These are phyloP conservation scores for Pharus latifolius DNA, from an alignment of 176 grass and related monocot genomes.

Conservation along the genomic window DNA sequence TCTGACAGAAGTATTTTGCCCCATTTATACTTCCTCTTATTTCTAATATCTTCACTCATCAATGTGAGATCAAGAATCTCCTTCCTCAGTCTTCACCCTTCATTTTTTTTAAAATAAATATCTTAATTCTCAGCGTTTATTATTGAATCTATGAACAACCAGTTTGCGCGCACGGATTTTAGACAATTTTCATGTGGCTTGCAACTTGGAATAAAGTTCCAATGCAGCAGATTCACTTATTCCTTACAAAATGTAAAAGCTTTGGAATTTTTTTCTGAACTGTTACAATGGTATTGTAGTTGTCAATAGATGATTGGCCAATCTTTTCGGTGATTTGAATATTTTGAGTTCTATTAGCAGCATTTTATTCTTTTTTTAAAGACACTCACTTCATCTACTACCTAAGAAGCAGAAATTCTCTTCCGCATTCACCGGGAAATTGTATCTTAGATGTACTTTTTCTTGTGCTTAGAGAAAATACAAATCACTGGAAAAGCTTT, in stretches of 20 bases:
- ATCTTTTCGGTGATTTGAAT: neutral
- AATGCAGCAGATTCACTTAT: constrained; percentile 19
- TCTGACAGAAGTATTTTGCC: neutral
- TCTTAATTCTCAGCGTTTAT: neutral
- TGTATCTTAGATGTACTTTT: neutral
- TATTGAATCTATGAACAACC: neutral
- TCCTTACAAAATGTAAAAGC: constrained; percentile 28
- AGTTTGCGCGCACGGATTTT: no score
- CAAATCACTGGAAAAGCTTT: neutral
- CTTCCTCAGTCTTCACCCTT: no score
- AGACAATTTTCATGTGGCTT: neutral
- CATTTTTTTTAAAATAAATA: neutral
- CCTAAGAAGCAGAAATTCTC: neutral
- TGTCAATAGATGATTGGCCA: constrained; percentile 6
- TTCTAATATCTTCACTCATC: neutral
- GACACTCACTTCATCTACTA: neutral
- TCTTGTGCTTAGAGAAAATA: neutral
- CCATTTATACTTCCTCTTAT: neutral
- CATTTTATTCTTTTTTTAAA: neutral
- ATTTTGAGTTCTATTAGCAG: neutral
- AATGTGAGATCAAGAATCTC: neutral
- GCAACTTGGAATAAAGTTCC: constrained; percentile 22
- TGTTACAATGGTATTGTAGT: neutral
- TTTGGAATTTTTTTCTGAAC: neutral
- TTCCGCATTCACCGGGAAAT: neutral